phyloP scores from a whole-genome alignment of 139 green algal genomes.

The Ostreobium quekettii region DNA sequence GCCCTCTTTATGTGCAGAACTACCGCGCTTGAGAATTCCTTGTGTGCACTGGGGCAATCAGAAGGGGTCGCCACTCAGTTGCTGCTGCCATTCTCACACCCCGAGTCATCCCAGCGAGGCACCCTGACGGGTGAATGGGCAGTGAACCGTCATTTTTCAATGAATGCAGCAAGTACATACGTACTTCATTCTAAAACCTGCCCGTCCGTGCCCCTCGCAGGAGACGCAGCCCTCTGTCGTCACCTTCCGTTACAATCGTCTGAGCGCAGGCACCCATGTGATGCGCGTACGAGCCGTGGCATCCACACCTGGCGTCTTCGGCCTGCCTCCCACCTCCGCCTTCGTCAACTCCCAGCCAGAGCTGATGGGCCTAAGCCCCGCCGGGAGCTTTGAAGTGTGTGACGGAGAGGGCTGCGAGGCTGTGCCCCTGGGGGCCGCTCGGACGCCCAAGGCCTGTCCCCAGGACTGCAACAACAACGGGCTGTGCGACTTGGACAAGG shows the following conservation, averaged over 20 bases:
- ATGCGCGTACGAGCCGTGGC: conserved; percentile 41
- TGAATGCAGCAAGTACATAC: neutral
- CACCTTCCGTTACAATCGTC: conserved; percentile 26
- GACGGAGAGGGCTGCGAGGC: neutral
- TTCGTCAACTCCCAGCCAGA: conserved; percentile 45
- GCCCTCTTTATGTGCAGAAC: too few relatives aligned
- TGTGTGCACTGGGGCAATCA: too few relatives aligned
- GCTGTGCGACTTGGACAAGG: conserved; percentile 19
- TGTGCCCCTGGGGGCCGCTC: conserved; percentile 21
- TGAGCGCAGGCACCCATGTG: conserved; percentile 38
- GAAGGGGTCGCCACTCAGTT: too few relatives aligned
- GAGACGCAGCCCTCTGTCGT: conserved; percentile 28
- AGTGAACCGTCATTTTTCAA: too few relatives aligned
- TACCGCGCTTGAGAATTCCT: too few relatives aligned
- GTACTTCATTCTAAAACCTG: neutral
- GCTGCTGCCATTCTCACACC: too few relatives aligned
- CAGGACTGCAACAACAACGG: conserved; percentile 20
- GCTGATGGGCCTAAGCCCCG: conserved; percentile 24
- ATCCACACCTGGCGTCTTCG: conserved; percentile 39
- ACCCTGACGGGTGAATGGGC: too few relatives aligned
- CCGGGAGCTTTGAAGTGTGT: neutral
- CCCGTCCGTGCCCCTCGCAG: conserved; percentile 16
- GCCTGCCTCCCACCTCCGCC: conserved; percentile 41
- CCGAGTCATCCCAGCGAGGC: too few relatives aligned
- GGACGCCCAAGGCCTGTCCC: conserved; percentile 19